Evolutionary conservation across 2,329 filamentous ascomycete genomes (phyloP), one percentile per base, ranked within the genome.

Genomic region (Aspergillus costaricaensis): DNA sequence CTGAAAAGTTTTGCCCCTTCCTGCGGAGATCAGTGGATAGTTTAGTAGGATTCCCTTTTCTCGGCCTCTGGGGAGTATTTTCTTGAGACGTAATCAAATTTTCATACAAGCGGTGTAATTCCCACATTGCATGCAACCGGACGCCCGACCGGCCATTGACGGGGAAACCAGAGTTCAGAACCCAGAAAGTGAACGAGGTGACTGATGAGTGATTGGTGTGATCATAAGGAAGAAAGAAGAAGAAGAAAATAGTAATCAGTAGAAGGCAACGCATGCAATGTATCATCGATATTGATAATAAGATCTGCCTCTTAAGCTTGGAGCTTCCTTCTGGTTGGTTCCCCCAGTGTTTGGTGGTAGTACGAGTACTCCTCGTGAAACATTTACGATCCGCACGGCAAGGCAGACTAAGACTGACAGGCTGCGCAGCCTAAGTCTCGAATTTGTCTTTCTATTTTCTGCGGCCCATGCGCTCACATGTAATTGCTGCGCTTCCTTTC

Each of bases 321-420:
- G 43, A 30, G 30, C 39, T 5, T 10, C 15, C 10, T n/a, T 32
- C 25, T 55, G 53, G 39, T 55, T 55, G 53, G 53, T 3, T 36
- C 32, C 43, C 39, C 43, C 25, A 30, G 39, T 17, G 14, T 5
- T 47, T 44, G 52, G 43, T 17, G 53, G 53, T 55, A 44, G 53
- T 44, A 47, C 53, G 17, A 27, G 25, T 47, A 8, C 12, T 44
- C 25, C 53, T 44, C 27, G 53, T 44, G 53, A 55, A 55, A 55
- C 53, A 44, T 25, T 27, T 55, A 44, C 25, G 27, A 50, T 50
- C 47, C 47, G 25, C 47, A 17, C 52, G 27, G 39, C 52, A 55
- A 55, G 52, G 52, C 52, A 55, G 52, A 55, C 39, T 43, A 41
- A 44, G 19, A 41, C 39, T 43, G 39, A 55, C 36, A 43, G 52